phyloP scores from a whole-genome alignment of 441 rosid species.

The Aleurites moluccanus region DNA sequence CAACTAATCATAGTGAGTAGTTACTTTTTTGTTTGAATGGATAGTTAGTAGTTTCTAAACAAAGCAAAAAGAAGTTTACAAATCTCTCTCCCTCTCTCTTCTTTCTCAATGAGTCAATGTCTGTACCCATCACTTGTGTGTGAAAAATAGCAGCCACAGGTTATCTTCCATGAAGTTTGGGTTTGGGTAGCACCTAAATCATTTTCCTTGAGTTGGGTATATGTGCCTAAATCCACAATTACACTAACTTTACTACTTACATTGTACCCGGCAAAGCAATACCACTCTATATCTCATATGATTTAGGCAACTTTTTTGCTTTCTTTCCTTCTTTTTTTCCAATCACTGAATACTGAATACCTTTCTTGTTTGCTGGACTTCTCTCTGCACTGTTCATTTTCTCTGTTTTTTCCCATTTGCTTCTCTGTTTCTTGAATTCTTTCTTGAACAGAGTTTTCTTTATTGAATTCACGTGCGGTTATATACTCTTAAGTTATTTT shows the following conservation, averaged over 20 bases:
- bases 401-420: not conserved
- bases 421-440: not conserved
- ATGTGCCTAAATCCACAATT: slow-evolving; percentile 13
- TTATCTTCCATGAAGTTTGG: slow-evolving; percentile 24
- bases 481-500: not conserved
- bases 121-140: not conserved
- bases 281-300: slow-evolving; percentile 11
- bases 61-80: slow-evolving; percentile 11
- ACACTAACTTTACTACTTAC: slow-evolving; percentile 15
- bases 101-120: slow-evolving; percentile 5
- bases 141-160: slow-evolving; percentile 20
- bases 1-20: not conserved
- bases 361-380: slow-evolving; percentile 14
- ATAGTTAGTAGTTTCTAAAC: slow-evolving; percentile 14
- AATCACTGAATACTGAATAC: not conserved
- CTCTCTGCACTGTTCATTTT: not conserved
- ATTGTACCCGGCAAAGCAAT: slow-evolving; percentile 15
- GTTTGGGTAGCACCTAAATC: slow-evolving; percentile 16
- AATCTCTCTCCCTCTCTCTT: not conserved
- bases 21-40: too few relatives aligned
- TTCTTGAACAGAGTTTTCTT: slow-evolving; percentile 15
- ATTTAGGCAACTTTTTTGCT: slow-evolving; percentile 17
- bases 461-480: not conserved
- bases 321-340: slow-evolving; percentile 1
- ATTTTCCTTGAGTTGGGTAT: slow-evolving; percentile 28